phyloP scores from a whole-genome alignment of 192 early-diverging fungal species.

The Linnemannia exigua region DNA sequence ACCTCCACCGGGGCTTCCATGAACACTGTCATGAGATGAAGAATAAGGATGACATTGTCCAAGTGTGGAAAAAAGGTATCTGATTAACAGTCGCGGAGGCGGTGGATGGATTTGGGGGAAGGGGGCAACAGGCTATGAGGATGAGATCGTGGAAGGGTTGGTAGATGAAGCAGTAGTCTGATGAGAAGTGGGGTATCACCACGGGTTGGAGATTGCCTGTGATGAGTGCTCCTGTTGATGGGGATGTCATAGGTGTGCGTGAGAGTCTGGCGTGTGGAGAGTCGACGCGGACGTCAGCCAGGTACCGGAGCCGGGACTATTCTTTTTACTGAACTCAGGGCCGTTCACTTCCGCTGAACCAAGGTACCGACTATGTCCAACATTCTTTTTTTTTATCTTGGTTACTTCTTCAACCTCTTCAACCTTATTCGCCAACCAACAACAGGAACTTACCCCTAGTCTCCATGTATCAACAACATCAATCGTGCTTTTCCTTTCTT shows the following conservation, averaged over 20 bases:
- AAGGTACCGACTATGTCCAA: too few species aligned
- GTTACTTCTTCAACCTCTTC: too few species aligned
- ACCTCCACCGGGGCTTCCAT: background rate
- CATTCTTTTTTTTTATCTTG: too few species aligned
- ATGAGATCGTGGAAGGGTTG: slow-evolving; percentile 30
- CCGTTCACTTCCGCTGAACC: too few species aligned
- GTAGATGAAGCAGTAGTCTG: slow-evolving; percentile 35
- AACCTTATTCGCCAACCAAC: too few species aligned
- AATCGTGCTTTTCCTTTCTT: too few species aligned
- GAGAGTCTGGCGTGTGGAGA: background rate
- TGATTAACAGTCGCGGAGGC: slow-evolving; percentile 12
- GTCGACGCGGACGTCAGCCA: background rate
- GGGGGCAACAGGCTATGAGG: slow-evolving; percentile 39
- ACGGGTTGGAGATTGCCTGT: background rate
- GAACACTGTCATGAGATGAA: background rate
- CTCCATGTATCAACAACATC: too few species aligned
- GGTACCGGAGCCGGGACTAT: background rate
- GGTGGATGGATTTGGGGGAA: slow-evolving; percentile 21
- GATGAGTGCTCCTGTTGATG: background rate
- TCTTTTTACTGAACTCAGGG: too few species aligned
- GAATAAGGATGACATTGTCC: slow-evolving; percentile 7
- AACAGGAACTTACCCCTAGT: too few species aligned
- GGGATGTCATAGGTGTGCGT: background rate
- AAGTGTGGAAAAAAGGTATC: slow-evolving; percentile 17
- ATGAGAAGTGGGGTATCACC: slow-evolving; percentile 23